Conservation (phyloP, 2,329 filamentous ascomycete species). For the Aspergillus neotritici region DNA sequence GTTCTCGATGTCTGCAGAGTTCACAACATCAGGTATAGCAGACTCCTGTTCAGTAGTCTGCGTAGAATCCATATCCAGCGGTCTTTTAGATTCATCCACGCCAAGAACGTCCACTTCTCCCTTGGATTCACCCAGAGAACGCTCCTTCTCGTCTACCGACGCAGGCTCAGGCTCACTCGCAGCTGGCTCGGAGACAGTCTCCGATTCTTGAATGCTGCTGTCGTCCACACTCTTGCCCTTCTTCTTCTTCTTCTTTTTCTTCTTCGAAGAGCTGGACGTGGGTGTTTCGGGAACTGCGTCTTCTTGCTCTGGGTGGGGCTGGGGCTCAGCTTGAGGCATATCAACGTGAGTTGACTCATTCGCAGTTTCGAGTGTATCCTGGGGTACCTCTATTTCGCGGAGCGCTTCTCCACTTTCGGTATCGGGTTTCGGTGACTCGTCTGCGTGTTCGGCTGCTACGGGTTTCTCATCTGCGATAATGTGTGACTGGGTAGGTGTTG, state of each 20-base stretch:
- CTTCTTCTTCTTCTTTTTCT: conserved; percentile 34
- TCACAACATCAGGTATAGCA: not conserved
- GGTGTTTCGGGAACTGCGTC: conserved; percentile 13
- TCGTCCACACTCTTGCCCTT: conserved; percentile 17
- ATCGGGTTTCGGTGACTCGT: too few relatives aligned
- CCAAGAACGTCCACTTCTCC: too few relatives aligned
- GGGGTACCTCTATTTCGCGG: not conserved
- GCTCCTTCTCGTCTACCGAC: too few relatives aligned
- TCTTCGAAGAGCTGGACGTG: conserved; percentile 17
- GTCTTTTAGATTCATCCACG: too few relatives aligned
- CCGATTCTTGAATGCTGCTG: too few relatives aligned
- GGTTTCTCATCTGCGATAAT: too few relatives aligned
- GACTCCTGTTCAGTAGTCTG: conserved; percentile 6
- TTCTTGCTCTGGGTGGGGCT: conserved; percentile 3
- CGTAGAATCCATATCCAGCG: too few relatives aligned
- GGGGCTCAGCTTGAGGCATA: conserved; percentile 2
- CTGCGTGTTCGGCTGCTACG: too few relatives aligned
- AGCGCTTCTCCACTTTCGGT: not conserved
- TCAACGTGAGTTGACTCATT: conserved; percentile 6
- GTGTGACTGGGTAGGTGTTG: too few relatives aligned
- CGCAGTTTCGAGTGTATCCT: not conserved
- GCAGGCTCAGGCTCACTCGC: too few relatives aligned
- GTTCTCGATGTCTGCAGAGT: not conserved
- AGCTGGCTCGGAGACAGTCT: too few relatives aligned
- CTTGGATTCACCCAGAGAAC: too few relatives aligned